phyloP scores from a whole-genome alignment of 208 protist species.

The Lotmaria passim region DNA sequence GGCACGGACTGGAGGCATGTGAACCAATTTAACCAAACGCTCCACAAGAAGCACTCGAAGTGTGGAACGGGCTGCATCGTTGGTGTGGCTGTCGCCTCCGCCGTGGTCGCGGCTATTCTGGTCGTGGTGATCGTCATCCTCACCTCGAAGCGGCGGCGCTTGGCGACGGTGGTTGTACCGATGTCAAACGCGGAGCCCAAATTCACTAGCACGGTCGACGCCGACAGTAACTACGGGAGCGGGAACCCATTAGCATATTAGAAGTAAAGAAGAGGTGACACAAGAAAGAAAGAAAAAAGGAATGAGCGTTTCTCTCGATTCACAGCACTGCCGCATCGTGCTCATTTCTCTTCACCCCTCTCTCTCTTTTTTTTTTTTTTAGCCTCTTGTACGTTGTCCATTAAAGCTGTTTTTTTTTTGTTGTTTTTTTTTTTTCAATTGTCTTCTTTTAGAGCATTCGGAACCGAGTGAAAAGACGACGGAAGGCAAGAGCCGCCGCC shows the following conservation, averaged over 20 bases:
- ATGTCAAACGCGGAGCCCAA: conserved; percentile 37
- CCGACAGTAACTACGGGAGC: conserved; percentile 22
- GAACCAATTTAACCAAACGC: conserved; percentile 27
- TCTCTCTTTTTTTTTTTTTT: no score
- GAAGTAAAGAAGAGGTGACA: background rate
- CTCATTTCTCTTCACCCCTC: background rate
- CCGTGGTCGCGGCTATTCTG: conserved; percentile 59
- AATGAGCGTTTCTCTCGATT: no score
- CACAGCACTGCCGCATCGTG: background rate
- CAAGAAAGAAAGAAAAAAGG: background rate
- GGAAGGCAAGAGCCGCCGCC: no score
- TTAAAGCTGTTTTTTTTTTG: background rate
- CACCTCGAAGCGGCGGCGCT: conserved; percentile 72
- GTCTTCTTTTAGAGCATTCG: no score
- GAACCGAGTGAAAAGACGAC: no score
- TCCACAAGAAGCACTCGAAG: conserved; percentile 6
- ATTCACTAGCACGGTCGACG: conserved; percentile 51
- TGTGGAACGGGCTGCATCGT: conserved; percentile 80
- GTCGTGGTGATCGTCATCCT: conserved; percentile 65
- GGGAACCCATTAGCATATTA: conserved; percentile 37
- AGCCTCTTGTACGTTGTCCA: no score
- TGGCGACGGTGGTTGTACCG: conserved; percentile 74
- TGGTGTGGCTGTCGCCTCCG: conserved; percentile 60
- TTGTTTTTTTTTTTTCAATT: no score
- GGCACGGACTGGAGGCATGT: conserved; percentile 42